A percentile compares a stretch with the other conserved stretches of the same genome.
Conservation (phyloP, 805 yeast genomes). For the Cyberlindnera mississippiensis region DNA sequence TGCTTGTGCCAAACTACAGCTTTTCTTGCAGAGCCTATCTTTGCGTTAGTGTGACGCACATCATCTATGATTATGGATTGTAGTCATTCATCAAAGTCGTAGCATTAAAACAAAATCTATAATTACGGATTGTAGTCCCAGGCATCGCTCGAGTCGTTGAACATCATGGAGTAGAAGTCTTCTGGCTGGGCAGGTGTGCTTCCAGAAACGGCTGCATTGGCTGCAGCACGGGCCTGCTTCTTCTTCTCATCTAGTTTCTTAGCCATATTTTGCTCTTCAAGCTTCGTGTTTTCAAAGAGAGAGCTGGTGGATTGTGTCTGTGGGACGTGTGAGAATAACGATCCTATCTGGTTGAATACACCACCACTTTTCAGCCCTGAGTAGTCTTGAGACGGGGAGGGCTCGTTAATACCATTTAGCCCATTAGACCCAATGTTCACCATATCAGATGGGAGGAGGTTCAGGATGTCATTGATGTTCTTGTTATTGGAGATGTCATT, state of each 20-base stretch:
- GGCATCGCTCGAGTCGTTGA: slow-evolving; percentile 4
- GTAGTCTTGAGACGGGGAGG: slow-evolving; percentile 8
- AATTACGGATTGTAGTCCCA: slow-evolving; percentile 11
- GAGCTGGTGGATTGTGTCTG: background rate
- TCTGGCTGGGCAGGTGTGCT: slow-evolving; percentile 6
- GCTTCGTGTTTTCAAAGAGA: background rate
- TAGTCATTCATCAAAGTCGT: background rate
- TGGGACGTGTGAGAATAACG: slow-evolving; percentile 9
- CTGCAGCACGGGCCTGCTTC: background rate
- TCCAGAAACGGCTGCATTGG: background rate
- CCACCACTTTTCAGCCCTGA: slow-evolving; percentile 4
- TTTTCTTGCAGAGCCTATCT: no score
- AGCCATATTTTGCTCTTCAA: slow-evolving; percentile 6
- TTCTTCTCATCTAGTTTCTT: slow-evolving; percentile 6
- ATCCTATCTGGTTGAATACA: slow-evolving; percentile 6
- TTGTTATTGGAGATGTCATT: slow-evolving; percentile 21
- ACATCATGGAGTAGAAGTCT: slow-evolving; percentile 42
- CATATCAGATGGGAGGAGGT: slow-evolving; percentile 25
- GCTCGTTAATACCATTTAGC: slow-evolving; percentile 4
- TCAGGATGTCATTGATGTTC: slow-evolving; percentile 22
- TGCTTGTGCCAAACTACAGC: no score
- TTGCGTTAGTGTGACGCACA: no score
- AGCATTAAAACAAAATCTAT: background rate
- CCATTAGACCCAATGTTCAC: slow-evolving; percentile 16
- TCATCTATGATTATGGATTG: no score